Evolutionary conservation across 805 yeast genomes (phyloP).

Genomic region (Sugiyamaella qingdaonensis): DNA sequence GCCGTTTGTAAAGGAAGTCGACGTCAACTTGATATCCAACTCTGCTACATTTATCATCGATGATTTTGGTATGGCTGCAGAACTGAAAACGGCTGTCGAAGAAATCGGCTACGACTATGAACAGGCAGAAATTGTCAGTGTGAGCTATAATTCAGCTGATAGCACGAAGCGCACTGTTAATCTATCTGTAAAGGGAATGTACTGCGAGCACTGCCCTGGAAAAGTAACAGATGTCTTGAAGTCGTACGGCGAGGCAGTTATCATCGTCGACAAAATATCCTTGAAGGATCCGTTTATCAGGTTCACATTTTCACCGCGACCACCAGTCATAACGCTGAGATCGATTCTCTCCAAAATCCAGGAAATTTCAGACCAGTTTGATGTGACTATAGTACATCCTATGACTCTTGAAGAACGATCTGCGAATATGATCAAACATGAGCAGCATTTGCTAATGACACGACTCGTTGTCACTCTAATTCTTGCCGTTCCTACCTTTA

Average conservation of each 20-base stretch:
- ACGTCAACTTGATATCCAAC: constrained; percentile 56
- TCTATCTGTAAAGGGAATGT: constrained; percentile 60
- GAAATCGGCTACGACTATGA: constrained; percentile 65
- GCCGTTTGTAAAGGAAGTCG: constrained; percentile 50
- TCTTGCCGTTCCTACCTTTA: constrained; percentile 62
- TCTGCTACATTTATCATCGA: constrained; percentile 56
- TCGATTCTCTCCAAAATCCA: constrained; percentile 48
- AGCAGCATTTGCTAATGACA: constrained; percentile 42
- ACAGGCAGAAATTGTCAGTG: constrained; percentile 40
- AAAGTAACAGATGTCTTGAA: constrained; percentile 46
- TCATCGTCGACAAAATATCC: constrained; percentile 51
- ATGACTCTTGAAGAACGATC: constrained; percentile 63
- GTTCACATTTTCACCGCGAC: constrained; percentile 60
- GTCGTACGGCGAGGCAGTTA: constrained; percentile 53
- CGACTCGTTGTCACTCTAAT: constrained; percentile 49
- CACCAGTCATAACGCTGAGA: constrained; percentile 52
- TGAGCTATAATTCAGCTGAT: constrained; percentile 46
- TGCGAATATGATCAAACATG: constrained; percentile 44
- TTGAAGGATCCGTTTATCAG: constrained; percentile 54
- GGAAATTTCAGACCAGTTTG: constrained; percentile 44
- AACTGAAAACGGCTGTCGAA: constrained; percentile 50
- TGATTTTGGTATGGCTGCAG: constrained; percentile 35
- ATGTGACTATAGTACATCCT: constrained; percentile 51
- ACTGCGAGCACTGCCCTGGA: constrained; percentile 65
- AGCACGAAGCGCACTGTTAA: constrained; percentile 53